Percentiles rank a stretch among this genome's conserved stretches.
These are phyloP conservation scores for Phaeosphaeria sp. DNA, from an alignment of 2,329 filamentous ascomycete species.

Conservation along the genomic window DNA sequence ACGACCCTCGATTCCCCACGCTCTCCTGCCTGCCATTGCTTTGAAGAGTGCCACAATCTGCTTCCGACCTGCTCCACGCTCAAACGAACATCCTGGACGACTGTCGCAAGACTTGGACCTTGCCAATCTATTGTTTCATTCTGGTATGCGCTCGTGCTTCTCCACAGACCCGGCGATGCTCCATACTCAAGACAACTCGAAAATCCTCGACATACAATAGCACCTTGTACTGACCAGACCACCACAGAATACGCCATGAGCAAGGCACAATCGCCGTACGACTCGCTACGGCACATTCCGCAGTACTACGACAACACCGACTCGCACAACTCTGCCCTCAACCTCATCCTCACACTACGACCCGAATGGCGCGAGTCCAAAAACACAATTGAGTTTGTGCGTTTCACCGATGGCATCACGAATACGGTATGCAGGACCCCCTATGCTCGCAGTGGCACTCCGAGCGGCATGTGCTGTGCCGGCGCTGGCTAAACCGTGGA, in stretches of 20 bases:
- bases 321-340: constrained; percentile 77
- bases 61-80: not conserved
- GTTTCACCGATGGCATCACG: constrained; percentile 97
- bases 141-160: not conserved
- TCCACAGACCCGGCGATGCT: not conserved
- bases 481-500: constrained; percentile 11
- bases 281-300: constrained; percentile 65
- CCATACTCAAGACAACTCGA: not conserved
- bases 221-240: constrained; percentile 10
- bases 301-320: constrained; percentile 79
- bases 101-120: not conserved
- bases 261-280: constrained; percentile 36
- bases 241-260: constrained; percentile 27
- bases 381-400: constrained; percentile 80
- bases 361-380: constrained; percentile 81
- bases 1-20: constrained; percentile 1
- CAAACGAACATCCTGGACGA: not conserved
- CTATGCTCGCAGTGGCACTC: not conserved
- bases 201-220: not conserved
- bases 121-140: not conserved
- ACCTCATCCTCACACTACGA: constrained; percentile 77
- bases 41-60: not conserved
- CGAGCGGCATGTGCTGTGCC: not conserved
- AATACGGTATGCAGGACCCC: constrained; percentile 71
- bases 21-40: not conserved